Evolutionary conservation across 257 asterid genomes (phyloP).

Genomic region (Solanum megistacrolobum): DNA sequence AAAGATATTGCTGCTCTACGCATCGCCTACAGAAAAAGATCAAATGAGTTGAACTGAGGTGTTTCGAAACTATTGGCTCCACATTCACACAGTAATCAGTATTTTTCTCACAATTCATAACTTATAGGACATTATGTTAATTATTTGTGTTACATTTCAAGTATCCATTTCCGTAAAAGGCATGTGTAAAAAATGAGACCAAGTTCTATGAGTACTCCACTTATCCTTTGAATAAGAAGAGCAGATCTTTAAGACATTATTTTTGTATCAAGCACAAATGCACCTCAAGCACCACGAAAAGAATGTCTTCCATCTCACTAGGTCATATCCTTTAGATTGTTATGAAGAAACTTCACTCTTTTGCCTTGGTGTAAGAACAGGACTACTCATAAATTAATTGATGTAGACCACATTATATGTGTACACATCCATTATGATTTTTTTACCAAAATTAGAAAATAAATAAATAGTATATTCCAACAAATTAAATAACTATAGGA

Average conservation of each 20-base stretch:
- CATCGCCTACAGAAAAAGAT: conserved; percentile 54
- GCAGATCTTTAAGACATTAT: neutral
- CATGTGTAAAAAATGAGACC: neutral
- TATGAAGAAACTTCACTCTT: neutral
- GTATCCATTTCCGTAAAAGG: neutral
- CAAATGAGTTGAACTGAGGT: neutral
- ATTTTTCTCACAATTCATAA: neutral
- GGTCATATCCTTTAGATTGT: neutral
- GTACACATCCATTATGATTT: neutral
- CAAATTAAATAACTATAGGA: neutral
- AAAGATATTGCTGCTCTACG: conserved; percentile 72
- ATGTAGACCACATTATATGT: neutral
- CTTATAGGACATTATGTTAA: neutral
- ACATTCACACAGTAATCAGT: neutral
- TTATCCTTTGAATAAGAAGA: neutral
- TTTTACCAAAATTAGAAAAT: neutral
- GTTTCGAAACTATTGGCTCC: neutral
- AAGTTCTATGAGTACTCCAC: neutral
- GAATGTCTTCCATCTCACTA: neutral
- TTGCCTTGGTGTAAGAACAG: neutral
- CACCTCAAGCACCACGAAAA: neutral
- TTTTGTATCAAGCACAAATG: neutral
- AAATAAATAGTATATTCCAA: neutral
- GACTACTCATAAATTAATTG: neutral
- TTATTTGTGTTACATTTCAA: neutral